Evolutionary conservation across 441 rosid genomes (phyloP), one percentile per base, ranked within the genome.

Genomic region (Brassica hybrid): DNA sequence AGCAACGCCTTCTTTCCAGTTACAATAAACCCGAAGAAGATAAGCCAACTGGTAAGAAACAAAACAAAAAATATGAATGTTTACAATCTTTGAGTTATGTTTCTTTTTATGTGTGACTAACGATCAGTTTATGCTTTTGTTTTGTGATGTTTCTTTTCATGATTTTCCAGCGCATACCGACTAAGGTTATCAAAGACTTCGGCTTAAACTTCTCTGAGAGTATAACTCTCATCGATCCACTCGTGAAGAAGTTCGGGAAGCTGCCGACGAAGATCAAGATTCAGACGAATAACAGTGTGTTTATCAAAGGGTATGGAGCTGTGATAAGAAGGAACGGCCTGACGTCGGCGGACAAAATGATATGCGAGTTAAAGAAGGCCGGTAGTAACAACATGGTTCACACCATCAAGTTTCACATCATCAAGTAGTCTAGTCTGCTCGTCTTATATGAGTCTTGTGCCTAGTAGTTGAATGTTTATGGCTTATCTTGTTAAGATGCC

Each of bases 11-110:
- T 13, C 7, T 79, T 79, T 45, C 13, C 17, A 10, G 5, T 62
- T 23, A 63, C 1, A 0, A 63, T 52, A 19, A 68, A 73, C 12
- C 71, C 54, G 12, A 79, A 73, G 19, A 79, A 18, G 71, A 54
- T 7, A 63, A 73, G 78, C 62, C 78, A 69, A 48, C 9, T 79
- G 71, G 78, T 79, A 67, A 68, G 52, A 34, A 57, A 18, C 13
- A 57, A 9, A 9, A 60, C n/a, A 21, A 19, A 19, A 19, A 19
- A 19, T 1, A 3, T 36, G 41, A 63, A 16, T 50, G 8, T 41
- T 65, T 10, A 18, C 5, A 65, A 67, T 45, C n/a, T 0, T 75
- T 67, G 3, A 34, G 19, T 32, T 45, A 45, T 38, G 10, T 27
- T 10, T 14, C 14, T 25, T 23, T 23, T 21, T 19, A 19, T 10